Conservation (phyloP, 2,329 filamentous ascomycete species). For the Aspergillus sp. region DNA sequence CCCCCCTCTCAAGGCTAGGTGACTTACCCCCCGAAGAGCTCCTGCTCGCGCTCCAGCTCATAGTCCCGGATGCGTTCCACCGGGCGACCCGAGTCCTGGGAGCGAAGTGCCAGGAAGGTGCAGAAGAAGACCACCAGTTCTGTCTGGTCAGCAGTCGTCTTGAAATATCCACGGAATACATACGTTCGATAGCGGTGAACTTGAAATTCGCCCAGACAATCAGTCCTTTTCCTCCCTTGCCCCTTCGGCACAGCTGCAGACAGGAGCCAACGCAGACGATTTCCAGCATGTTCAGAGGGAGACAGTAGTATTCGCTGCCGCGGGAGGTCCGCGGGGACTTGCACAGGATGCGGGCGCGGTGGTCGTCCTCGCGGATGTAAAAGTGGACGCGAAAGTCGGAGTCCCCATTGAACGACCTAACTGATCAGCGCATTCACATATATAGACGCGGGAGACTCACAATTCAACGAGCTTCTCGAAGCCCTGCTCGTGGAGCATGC, state of each 20-base stretch:
- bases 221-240: constrained; percentile 36
- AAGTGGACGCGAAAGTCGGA: constrained; percentile 46
- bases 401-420: constrained; percentile 47
- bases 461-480: constrained; percentile 39
- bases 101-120: constrained; percentile 56
- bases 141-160: constrained; percentile 19
- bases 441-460: constrained; percentile 23
- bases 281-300: constrained; percentile 49
- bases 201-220: constrained; percentile 54
- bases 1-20: neutral
- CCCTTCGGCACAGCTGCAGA: constrained; percentile 39
- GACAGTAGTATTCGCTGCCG: constrained; percentile 46
- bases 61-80: constrained; percentile 46
- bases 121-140: constrained; percentile 58
- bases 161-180: constrained; percentile 7
- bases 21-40: constrained; percentile 51
- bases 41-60: constrained; percentile 47
- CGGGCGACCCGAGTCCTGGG: constrained; percentile 48
- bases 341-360: constrained; percentile 54
- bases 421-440: neutral
- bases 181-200: constrained; percentile 56
- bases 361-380: constrained; percentile 52
- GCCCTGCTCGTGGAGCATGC: constrained; percentile 29
- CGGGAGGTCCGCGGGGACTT: constrained; percentile 42
- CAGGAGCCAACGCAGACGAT: constrained; percentile 36